Base-by-base conservation (phyloP, 1,139 yeast genomes). In the Debaryomycetaceae sp. region DNA sequence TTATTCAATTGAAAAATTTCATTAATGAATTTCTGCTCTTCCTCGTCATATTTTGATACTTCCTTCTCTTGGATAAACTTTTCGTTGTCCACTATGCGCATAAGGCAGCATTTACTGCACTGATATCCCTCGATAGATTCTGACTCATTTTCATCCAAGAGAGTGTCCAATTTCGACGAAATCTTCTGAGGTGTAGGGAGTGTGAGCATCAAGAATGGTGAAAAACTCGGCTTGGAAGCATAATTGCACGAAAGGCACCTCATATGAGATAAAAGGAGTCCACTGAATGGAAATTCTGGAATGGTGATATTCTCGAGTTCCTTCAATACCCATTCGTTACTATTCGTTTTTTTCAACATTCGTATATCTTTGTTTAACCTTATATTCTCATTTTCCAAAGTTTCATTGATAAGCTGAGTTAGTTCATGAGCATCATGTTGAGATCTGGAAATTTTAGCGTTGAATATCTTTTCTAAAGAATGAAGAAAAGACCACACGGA, bases 371-470 rank as follows among this genome's bases (percentile, higher is more conserved):
- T 75, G 35, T 59, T 65, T 37, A 81, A 56, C 38, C 68, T 66
- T 9, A 69, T 59, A 53, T 80, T 75, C 59, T 91, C 97, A 48
- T 75, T 78, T 45, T 86, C 84, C 45, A 91, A 69, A 0, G 95
- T 84, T 57, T 91, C 96, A 39, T 90, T 69, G 34, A 91, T 75
- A 45, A 88, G 64, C 58, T 88, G 96, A 31, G 93, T 78, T 49
- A 93, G 73, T 58, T 93, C 99, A 54, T 93, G 98, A 0, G 98
- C 97, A 66, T 91, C 98, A 56, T 91, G 96, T 64, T 93, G 99
- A 38, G 81, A 80, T 33, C 90, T 69, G 2, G 96, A 84, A 31
- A 93, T 84, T 53, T 80, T 81, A 6, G 91, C 84, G 47, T 82
- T 78, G 66, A 84, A 87, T n/a, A 87, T 83, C n/a, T 65, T 64